These are phyloP conservation scores for Pleurotus djamor DNA, from an alignment of 768 basidiomycete species.

Conservation along the genomic window DNA sequence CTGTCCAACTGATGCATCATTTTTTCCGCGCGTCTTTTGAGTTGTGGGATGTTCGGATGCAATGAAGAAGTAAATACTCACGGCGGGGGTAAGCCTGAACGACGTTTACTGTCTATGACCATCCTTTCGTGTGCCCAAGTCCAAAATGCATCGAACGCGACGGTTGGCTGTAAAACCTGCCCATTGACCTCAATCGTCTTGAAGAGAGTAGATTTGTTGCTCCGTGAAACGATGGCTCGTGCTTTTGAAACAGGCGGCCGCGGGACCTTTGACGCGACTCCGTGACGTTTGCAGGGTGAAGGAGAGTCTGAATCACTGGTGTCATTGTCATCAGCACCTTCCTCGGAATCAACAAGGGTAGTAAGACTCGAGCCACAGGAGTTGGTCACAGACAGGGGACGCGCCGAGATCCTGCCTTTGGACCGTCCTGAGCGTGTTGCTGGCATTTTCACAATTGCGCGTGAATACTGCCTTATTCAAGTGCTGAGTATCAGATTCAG, in stretches of 20 bases:
- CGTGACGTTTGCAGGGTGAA: neutral
- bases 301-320: neutral
- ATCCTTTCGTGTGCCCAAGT: slow-evolving; percentile 55
- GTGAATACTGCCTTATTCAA: too few species aligned
- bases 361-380: too few species aligned
- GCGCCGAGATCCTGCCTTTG: too few species aligned
- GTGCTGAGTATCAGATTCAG: too few species aligned
- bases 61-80: slow-evolving; percentile 23
- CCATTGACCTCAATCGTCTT: slow-evolving; percentile 33
- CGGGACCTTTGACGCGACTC: neutral
- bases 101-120: slow-evolving; percentile 52
- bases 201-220: neutral
- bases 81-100: slow-evolving; percentile 47
- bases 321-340: neutral
- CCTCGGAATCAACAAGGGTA: neutral
- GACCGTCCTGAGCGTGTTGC: too few species aligned
- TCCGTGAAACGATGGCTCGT: neutral
- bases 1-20: slow-evolving; percentile 56
- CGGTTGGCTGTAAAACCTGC: slow-evolving; percentile 38
- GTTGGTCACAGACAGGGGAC: too few species aligned
- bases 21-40: slow-evolving; percentile 6
- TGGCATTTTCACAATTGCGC: too few species aligned
- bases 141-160: slow-evolving; percentile 64
- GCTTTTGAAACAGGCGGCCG: neutral
- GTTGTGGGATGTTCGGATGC: neutral